These are phyloP conservation scores for Rhodotorula kratochvilovae DNA, from an alignment of 768 basidiomycete species.

Conservation along the genomic window DNA sequence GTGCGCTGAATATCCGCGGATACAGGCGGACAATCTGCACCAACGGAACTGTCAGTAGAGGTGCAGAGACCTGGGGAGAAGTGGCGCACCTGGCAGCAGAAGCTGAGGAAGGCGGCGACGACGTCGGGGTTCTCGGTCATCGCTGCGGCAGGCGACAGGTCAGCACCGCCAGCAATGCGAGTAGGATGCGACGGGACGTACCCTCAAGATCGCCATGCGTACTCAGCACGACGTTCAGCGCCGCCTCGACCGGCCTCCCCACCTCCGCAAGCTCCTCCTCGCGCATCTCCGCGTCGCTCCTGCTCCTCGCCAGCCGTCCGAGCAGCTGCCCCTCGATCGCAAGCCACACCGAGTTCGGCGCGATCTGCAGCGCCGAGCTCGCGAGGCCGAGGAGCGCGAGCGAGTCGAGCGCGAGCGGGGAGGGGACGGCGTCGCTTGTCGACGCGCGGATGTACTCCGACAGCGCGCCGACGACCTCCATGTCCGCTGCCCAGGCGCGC, in stretches of 20 bases:
- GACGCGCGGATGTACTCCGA: constrained; percentile 47
- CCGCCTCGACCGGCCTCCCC: constrained; percentile 18
- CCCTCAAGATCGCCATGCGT: neutral
- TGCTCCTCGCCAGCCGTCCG: constrained; percentile 43
- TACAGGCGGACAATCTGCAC: constrained; percentile 34
- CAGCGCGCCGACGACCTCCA: constrained; percentile 47
- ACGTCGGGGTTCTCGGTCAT: constrained; percentile 49
- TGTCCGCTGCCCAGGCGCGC: constrained; percentile 46
- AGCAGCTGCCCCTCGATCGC: constrained; percentile 45
- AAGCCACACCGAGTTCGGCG: constrained; percentile 40
- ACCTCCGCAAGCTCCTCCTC: constrained; percentile 13
- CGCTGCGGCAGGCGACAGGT: constrained; percentile 4
- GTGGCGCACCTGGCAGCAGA: constrained; percentile 46
- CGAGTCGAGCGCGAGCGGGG: constrained; percentile 49
- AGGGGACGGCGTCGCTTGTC: constrained; percentile 46
- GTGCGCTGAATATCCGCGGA: constrained; percentile 45
- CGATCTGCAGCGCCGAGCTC: constrained; percentile 40
- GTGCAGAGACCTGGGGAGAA: no score
- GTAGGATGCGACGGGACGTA: neutral
- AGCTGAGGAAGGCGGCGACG: constrained; percentile 49
- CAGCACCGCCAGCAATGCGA: neutral
- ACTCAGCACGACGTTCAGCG: constrained; percentile 15
- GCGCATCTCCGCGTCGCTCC: constrained; percentile 10
- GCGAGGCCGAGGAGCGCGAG: constrained; percentile 49
- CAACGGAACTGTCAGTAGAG: no score